Conservation (phyloP, 2,329 filamentous ascomycete species). For the Calonectria leucothoes region DNA sequence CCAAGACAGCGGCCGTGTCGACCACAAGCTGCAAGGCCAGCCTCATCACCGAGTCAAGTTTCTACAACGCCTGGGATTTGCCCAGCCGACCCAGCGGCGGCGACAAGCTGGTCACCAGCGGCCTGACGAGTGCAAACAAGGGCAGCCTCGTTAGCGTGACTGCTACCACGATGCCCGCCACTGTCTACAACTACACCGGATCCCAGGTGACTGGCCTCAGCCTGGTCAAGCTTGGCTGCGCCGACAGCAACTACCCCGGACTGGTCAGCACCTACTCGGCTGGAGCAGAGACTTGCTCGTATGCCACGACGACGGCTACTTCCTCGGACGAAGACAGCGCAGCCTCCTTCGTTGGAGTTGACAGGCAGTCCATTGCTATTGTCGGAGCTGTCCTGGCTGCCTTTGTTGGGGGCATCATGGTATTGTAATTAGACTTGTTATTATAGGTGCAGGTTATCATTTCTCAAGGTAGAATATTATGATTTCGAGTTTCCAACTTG, state of each 20-base stretch:
- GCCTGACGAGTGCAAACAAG: background rate
- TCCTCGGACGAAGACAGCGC: background rate
- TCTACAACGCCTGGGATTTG: background rate
- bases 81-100: background rate
- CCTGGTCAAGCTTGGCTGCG: background rate
- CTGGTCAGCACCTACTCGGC: background rate
- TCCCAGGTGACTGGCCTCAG: background rate
- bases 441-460: background rate
- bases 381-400: background rate
- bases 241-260: slow-evolving; percentile 1
- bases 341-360: background rate
- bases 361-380: background rate
- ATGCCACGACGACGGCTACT: background rate
- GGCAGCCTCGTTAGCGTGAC: background rate
- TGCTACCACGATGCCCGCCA: background rate
- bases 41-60: background rate
- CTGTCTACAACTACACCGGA: slow-evolving; percentile 6
- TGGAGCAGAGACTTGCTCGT: background rate
- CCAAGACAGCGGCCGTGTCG: background rate
- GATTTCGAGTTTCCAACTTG: background rate
- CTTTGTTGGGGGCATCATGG: background rate
- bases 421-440: background rate
- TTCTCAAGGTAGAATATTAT: background rate
- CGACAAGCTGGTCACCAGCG: background rate
- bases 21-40: background rate